Base-by-base conservation (phyloP, 2,329 filamentous ascomycete species). In the Ophiostoma quercus region DNA sequence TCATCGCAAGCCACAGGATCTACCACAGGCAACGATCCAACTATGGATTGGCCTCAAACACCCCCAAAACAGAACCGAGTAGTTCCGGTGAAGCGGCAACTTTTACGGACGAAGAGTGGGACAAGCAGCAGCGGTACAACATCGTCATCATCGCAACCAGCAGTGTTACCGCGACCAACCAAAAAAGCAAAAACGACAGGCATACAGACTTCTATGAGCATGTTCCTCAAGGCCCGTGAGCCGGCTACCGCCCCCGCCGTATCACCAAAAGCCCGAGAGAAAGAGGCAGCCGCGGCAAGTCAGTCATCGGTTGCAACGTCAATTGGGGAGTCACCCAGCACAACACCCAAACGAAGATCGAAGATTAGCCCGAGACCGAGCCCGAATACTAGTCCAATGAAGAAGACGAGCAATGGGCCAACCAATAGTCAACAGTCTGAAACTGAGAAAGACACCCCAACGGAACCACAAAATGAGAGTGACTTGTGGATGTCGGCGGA, bases 401-500 rank as follows among this genome's bases (percentile, higher is more conserved):
- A 57, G 51, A 14, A 14, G 4, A 11, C 25, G 16, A 47, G 7
- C 5, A 6, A 19, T 7, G 16, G 43, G 43, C 16, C 43, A 47
- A 19, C 3, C 43, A 16, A 6, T 7, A 47, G 43, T 16, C 43
- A 47, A 16, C 43, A 47, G 8, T 19, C 16, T 12, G 51, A 57
- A 8, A 25, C 51, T 9, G 22, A 19, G 11, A 62, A 19, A 29
- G 25, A 32, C n/a, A 34, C 22, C 6, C 57, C 12, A 25, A 62
- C 57, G 14, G 25, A 62, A 19, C 57, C 25, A 12, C n/a, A 22
- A 5, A 76, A 72, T 66, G 70, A 74, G 71, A 71, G 73, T 41
- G 67, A 29, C 62, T 43, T 14, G 34, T 62, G 62, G 67, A 82
- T 78, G 70, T 34, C 68, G 5, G 47, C 68, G 1, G 68, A 67